Evolutionary conservation across 305 asterid genomes (phyloP), one percentile per base, ranked within the genome.

Genomic region (Nicotiana rustica): DNA sequence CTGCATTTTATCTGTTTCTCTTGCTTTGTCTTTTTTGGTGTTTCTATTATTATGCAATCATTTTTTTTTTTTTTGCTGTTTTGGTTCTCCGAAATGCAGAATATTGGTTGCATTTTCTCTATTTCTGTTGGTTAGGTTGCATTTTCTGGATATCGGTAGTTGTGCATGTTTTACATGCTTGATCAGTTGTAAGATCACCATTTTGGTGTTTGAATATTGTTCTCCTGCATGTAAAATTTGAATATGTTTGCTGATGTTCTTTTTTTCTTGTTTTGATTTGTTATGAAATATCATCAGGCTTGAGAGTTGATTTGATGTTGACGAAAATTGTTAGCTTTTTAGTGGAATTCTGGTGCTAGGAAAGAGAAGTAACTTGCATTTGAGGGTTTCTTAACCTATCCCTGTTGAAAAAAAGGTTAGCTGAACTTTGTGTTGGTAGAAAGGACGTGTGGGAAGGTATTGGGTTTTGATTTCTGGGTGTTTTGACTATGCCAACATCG

Each of bases 401-500:
- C 79, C 79, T 67, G 83, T 38, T 65, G 77, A 67, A 66, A 33
- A 69, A 61, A 62, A 81, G 77, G 21, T 57, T 41, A 59, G 14
- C 68, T 21, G 75, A 56, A 21, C 59, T 78, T 68, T 15, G 77
- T 18, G 31, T 68, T 80, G 25, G 78, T n/a, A 70, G 44, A 79
- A 71, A 15, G n/a, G 41, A 31, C 25, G 15, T 70, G 64, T 36
- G 12, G 3, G 3, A 41, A 41, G 49, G 49, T 41, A 55, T 49
- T 67, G 10, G 77, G 21, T 77, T 44, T 79, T 79, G 33, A 19
- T 79, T 80, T 56, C 47, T 80, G 17, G 41, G 83, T 66, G n/a
- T 17, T 78, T 33, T 62, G 38, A 71, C 60, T 81, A 85, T 85
- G 85, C 80, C 85, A 66, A 85, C 85, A 76, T 85, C 85, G 47